A percentile compares a stretch with the other conserved stretches of the same genome.
These are phyloP conservation scores for Paracoccidioides brasiliensis DNA, from an alignment of 2,329 filamentous ascomycete genomes.

Conservation along the genomic window DNA sequence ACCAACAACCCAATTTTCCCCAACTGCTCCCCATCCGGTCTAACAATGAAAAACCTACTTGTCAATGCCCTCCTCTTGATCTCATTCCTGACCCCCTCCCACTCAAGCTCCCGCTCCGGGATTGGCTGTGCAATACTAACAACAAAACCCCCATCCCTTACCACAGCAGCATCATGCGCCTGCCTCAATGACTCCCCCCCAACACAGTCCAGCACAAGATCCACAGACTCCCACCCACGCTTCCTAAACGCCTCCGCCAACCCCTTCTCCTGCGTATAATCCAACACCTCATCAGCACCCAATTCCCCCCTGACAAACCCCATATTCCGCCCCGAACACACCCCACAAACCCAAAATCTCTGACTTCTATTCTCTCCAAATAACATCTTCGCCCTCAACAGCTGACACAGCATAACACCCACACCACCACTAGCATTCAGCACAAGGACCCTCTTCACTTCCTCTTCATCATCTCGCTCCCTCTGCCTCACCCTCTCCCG, in stretches of 20 bases:
- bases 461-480: neutral
- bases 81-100: conserved; percentile 1
- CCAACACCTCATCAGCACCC: conserved; percentile 24
- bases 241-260: conserved; percentile 20
- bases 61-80: conserved; percentile 6
- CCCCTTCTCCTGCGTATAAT: conserved; percentile 9
- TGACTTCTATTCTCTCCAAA: conserved; percentile 14
- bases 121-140: conserved; percentile 22
- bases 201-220: conserved; percentile 30
- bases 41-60: conserved; percentile 25
- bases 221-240: conserved; percentile 23
- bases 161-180: conserved; percentile 20
- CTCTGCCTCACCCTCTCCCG: conserved; percentile 2
- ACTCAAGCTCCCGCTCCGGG: conserved; percentile 6
- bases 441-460: conserved; percentile 24
- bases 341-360: conserved; percentile 26
- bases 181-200: conserved; percentile 23
- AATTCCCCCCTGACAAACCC: conserved; percentile 17
- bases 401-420: conserved; percentile 25
- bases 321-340: conserved; percentile 18
- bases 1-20: conserved; percentile 23
- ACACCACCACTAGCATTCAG: conserved; percentile 27
- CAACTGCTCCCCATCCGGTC: conserved; percentile 24
- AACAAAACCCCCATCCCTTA: conserved; percentile 23
- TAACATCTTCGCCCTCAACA: conserved; percentile 23